A percentile compares a stretch with the other conserved stretches of the same genome.
phyloP scores from a whole-genome alignment of 2,329 filamentous ascomycete genomes.

The Claviceps paspali region DNA sequence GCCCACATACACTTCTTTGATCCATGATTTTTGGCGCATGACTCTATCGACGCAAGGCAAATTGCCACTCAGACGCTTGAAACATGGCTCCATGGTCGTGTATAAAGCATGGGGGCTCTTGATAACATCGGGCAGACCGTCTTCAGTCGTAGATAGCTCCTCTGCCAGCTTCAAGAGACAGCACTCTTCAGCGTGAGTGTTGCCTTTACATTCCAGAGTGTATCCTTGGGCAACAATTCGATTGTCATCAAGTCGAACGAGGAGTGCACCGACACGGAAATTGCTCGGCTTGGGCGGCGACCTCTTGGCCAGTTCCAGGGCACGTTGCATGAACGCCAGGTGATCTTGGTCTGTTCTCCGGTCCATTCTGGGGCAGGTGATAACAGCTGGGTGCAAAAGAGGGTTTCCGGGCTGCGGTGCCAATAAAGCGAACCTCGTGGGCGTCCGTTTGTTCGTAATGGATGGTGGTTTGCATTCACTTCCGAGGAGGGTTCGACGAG shows the following conservation, averaged over 20 bases:
- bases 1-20: slow-evolving; percentile 72
- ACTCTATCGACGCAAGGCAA: slow-evolving; percentile 68
- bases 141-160: slow-evolving; percentile 33
- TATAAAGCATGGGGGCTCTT: slow-evolving; percentile 43
- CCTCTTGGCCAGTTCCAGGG: slow-evolving; percentile 58
- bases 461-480: too few species aligned
- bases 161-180: slow-evolving; percentile 61
- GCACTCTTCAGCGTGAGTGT: slow-evolving; percentile 93
- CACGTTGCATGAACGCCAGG: slow-evolving; percentile 45
- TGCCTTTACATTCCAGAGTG: slow-evolving; percentile 78
- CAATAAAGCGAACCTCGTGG: too few species aligned
- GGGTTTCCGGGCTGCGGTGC: too few species aligned
- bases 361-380: slow-evolving; percentile 9
- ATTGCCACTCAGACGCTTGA: slow-evolving; percentile 58
- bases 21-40: slow-evolving; percentile 41
- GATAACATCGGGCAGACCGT: slow-evolving; percentile 30
- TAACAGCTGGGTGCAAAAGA: too few species aligned
- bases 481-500: too few species aligned
- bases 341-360: slow-evolving; percentile 24
- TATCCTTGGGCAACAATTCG: slow-evolving; percentile 67
- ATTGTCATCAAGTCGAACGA: slow-evolving; percentile 38
- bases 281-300: slow-evolving; percentile 83
- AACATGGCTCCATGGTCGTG: slow-evolving; percentile 86
- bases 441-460: too few species aligned
- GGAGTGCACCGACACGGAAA: slow-evolving; percentile 86